phyloP scores from a whole-genome alignment of 148 eudicot genomes.

The Silene uniflora region DNA sequence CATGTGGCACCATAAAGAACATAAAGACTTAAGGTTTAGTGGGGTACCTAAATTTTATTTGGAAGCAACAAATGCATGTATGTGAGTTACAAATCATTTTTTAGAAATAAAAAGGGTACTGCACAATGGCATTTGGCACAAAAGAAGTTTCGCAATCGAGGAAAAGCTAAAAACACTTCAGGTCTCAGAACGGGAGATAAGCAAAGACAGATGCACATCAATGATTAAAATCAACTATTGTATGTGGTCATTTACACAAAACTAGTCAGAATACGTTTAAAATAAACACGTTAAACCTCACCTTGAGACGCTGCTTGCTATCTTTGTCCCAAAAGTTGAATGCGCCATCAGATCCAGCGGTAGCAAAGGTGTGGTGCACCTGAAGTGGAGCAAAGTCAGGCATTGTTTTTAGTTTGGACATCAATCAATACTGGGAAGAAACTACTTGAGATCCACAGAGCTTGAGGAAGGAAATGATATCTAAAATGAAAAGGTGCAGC shows the following conservation, averaged over 20 bases:
- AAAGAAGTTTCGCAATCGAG: no score
- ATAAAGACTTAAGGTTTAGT: no score
- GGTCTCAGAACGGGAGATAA: not conserved
- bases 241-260: not conserved
- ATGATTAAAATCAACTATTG: not conserved
- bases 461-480: not conserved
- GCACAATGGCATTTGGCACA: no score
- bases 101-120: no score
- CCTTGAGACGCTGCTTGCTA: slow-evolving; percentile 96
- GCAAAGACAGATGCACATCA: not conserved
- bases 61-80: no score
- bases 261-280: not conserved
- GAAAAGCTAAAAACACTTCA: not conserved
- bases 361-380: slow-evolving; percentile 94
- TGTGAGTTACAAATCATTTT: no score
- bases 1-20: no score
- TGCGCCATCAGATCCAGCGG: slow-evolving; percentile 93
- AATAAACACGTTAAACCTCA: slow-evolving; percentile 13
- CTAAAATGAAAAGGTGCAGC: not conserved
- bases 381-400: slow-evolving; percentile 18
- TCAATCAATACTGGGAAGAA: not conserved
- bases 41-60: no score
- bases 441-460: not conserved
- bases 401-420: not conserved
- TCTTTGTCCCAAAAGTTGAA: slow-evolving; percentile 98